Conservation (phyloP, 2,329 filamentous ascomycete genomes). For the Fusarium proliferatum region DNA sequence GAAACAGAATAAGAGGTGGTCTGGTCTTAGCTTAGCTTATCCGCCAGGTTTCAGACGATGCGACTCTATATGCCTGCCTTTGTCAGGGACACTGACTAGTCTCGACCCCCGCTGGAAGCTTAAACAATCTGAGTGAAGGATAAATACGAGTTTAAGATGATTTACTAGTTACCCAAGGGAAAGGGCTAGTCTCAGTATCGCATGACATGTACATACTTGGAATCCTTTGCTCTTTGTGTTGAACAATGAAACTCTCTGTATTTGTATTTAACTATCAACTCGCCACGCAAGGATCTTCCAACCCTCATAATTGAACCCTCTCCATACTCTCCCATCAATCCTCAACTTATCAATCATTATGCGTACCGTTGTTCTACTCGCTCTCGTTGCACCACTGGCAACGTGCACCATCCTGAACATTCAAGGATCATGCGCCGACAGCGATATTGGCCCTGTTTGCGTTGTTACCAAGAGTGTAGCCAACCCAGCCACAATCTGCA, state of each 20-base stretch:
- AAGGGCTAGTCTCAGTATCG: too few relatives aligned
- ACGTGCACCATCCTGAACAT: neutral
- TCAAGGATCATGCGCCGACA: neutral
- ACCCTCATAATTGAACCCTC: neutral
- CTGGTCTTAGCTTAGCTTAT: neutral
- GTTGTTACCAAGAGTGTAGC: neutral
- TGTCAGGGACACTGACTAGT: neutral
- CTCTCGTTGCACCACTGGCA: neutral
- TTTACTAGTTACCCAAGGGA: too few relatives aligned
- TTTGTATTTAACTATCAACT: neutral
- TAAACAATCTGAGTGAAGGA: neutral
- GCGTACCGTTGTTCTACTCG: neutral
- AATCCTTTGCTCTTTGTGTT: too few relatives aligned
- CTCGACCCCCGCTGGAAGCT: accelerated
- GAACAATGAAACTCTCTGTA: accelerated
- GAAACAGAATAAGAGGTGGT: accelerated
- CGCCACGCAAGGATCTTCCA: too few relatives aligned
- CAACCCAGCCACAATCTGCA: neutral
- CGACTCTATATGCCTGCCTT: neutral
- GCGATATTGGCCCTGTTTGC: neutral
- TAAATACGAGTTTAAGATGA: neutral
- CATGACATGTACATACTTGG: neutral
- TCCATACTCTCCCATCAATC: neutral
- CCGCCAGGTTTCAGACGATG: neutral
- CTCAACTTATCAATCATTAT: neutral